A percentile compares a stretch with the other conserved stretches of the same genome.
Conservation (phyloP, 2,329 filamentous ascomycete species). For the Fusarium sacchari region DNA sequence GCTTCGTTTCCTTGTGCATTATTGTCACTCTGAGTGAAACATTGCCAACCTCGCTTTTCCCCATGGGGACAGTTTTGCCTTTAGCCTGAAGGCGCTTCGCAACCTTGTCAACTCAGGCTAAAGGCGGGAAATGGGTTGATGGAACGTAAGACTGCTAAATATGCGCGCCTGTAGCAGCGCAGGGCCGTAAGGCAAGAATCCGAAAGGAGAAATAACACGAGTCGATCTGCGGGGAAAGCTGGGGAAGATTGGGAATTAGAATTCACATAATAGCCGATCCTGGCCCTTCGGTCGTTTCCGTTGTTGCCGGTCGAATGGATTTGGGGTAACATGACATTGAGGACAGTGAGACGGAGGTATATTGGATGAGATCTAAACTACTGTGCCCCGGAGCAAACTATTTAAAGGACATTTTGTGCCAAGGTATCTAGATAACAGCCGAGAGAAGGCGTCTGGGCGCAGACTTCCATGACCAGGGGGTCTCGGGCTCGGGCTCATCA, state of each 20-base stretch:
- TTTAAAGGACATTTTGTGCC: background rate
- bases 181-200: background rate
- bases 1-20: background rate
- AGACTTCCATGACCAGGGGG: constrained; percentile 57
- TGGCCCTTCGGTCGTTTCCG: background rate
- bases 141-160: background rate
- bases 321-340: background rate
- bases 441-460: constrained; percentile 5
- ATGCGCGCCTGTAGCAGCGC: constrained; percentile 12
- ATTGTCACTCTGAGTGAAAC: background rate
- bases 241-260: background rate
- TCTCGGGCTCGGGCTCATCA: constrained; percentile 68
- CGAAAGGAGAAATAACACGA: background rate
- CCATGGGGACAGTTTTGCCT: background rate
- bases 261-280: background rate
- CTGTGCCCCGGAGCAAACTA: background rate
- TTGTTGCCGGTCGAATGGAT: background rate
- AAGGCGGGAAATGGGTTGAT: constrained; percentile 6
- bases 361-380: background rate
- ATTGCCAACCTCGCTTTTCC: background rate
- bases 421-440: constrained; percentile 4
- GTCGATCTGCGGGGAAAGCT: constrained; percentile 28
- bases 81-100: constrained; percentile 12
- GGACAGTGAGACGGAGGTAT: background rate
- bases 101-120: constrained; percentile 13